phyloP scores from a whole-genome alignment of 495 filamentous ascomycete species.

The Penicillium antarcticum region DNA sequence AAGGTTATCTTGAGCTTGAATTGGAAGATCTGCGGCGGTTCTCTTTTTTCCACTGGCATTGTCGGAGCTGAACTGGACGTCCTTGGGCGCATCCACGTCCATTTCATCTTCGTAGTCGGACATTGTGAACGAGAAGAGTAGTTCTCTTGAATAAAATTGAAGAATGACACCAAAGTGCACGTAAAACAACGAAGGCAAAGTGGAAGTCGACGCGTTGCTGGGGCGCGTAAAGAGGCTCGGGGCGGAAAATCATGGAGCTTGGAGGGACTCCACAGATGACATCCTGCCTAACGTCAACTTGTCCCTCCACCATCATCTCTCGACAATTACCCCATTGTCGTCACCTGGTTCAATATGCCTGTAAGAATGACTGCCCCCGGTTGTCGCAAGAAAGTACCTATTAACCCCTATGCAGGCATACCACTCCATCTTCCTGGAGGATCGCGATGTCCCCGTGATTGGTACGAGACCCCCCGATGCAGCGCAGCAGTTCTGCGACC shows the following conservation, averaged over 20 bases:
- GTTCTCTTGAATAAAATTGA: not conserved
- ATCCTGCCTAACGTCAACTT: conserved; percentile 30
- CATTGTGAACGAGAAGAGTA: conserved; percentile 52
- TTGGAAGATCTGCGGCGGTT: conserved; percentile 85
- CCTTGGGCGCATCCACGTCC: conserved; percentile 68
- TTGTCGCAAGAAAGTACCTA: not conserved
- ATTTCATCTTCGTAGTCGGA: conserved; percentile 91
- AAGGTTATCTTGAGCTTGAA: conserved; percentile 89
- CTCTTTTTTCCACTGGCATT: conserved; percentile 77
- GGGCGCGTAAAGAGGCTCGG: conserved; percentile 47
- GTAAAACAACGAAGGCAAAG: conserved; percentile 7
- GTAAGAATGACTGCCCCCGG: conserved; percentile 26
- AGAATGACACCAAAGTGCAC: not conserved
- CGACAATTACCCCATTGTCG: conserved; percentile 10
- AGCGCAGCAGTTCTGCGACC: conserved; percentile 1
- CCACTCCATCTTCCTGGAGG: conserved; percentile 88
- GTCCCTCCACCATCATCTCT: conserved; percentile 11
- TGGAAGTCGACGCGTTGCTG: conserved; percentile 32
- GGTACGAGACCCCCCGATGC: conserved; percentile 40
- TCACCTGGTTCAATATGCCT: conserved; percentile 42
- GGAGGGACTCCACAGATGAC: conserved; percentile 33
- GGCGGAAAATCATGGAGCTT: conserved; percentile 41
- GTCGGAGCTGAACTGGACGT: conserved; percentile 54
- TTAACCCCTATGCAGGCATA: conserved; percentile 61
- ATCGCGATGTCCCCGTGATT: conserved; percentile 65